phyloP scores from a whole-genome alignment of 1,139 yeast species.

The Suzukiozyma palmioleophila region DNA sequence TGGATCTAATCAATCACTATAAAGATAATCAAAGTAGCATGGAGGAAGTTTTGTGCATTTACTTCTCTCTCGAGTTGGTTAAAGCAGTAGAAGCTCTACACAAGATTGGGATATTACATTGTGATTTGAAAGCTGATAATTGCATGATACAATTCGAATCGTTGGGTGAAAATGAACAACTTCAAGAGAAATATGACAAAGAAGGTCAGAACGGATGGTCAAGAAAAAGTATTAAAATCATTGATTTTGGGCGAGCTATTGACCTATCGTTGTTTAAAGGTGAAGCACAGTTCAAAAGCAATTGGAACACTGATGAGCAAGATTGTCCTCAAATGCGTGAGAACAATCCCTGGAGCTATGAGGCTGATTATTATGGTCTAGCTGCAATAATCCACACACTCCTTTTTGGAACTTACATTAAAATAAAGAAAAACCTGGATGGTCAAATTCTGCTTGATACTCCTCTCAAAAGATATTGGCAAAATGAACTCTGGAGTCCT shows the following conservation, averaged over 20 bases:
- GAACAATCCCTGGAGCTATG: constrained; percentile 67
- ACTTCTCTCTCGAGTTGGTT: constrained; percentile 60
- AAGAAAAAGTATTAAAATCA: constrained; percentile 55
- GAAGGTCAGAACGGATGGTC: constrained; percentile 46
- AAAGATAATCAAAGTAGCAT: constrained; percentile 24
- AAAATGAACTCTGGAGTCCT: constrained; percentile 62
- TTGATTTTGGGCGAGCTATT: constrained; percentile 82
- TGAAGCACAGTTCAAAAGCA: constrained; percentile 51
- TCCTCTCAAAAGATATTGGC: constrained; percentile 74
- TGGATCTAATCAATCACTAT: constrained; percentile 62
- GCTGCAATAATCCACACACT: constrained; percentile 74
- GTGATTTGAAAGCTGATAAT: constrained; percentile 83
- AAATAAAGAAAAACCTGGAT: constrained; percentile 24
- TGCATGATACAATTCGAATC: constrained; percentile 64
- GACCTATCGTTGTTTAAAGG: constrained; percentile 55
- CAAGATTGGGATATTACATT: constrained; percentile 65
- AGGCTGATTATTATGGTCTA: constrained; percentile 81
- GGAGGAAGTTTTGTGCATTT: constrained; percentile 65
- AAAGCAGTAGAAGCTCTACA: constrained; percentile 63
- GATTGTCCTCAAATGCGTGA: constrained; percentile 75
- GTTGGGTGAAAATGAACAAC: constrained; percentile 13
- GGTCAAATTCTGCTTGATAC: constrained; percentile 34
- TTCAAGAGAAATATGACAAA: constrained; percentile 24
- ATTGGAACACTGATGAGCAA: constrained; percentile 65
- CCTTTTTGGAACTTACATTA: constrained; percentile 64